Base-by-base conservation (phyloP, 1,139 yeast species). In the Taphrina sp. region DNA sequence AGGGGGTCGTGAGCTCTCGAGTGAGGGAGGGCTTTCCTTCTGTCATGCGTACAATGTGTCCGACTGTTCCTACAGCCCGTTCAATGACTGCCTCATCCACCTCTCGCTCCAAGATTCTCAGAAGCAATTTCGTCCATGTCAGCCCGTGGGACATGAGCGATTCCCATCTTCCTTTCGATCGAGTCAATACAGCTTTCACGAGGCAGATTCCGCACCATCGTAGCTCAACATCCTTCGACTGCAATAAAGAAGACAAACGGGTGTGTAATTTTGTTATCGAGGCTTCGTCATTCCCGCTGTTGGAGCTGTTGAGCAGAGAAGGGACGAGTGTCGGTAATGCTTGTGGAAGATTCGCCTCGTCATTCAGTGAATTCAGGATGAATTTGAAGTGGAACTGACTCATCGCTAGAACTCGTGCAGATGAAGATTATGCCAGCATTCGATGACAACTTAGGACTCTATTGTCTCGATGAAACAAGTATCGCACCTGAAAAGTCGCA, bases 181-280 rank as follows among this genome's bases (percentile, higher is more conserved):
- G 58, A 16, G 45, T 39, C 7, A 56, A 33, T 8, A 49, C 41
- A 16, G 46, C 51, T 17, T 56, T 44, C 31, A 51, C 39, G n/a
- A 56, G 36, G 24, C 54, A 42, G 8, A 56, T 45, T 14, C 56
- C 58, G 1, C 51, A 26, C 58, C 58, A 56, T 19, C 56, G 42
- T 12, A 43, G 33, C 14, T 41, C 37, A 12, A 20, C 51, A 26
- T 33, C 31, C 34, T 56, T 56, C 12, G 56, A 37, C 26, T 51
- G 56, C 8, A 56, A 20, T 31, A 56, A 26, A 29, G 52, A 31
- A 14, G 52, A 47, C 23, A 55, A 35, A 7, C 58, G 41, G 4
- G 58, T 34, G 37, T 44, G 45, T 36, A 52, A 34, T 16, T 55
- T 55, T 14, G 54, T 29, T 8, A 29, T 31, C 16, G 44, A 42